These are phyloP conservation scores for Fraxinus dipetala DNA, from an alignment of 305 asterid genomes.

Conservation along the genomic window DNA sequence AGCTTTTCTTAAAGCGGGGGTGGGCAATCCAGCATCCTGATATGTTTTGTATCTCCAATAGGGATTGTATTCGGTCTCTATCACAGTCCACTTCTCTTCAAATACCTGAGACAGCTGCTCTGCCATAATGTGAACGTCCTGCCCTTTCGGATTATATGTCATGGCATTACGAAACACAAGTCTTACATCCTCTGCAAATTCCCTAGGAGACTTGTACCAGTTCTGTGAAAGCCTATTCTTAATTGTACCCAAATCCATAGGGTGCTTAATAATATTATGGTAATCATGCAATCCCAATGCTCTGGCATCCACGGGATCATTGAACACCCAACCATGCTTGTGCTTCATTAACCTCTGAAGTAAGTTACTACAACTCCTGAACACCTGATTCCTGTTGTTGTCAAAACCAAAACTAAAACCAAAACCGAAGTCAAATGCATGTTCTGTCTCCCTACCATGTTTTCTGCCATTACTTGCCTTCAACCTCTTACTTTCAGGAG, in stretches of 20 bases:
- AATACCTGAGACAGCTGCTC: slow-evolving; percentile 43
- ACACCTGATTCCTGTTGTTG: slow-evolving; percentile 29
- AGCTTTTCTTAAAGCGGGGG: slow-evolving; percentile 33
- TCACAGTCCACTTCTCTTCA: slow-evolving; percentile 43
- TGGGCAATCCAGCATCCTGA: slow-evolving; percentile 40
- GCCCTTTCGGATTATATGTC: slow-evolving; percentile 50
- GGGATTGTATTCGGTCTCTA: slow-evolving; percentile 41
- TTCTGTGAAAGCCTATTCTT: slow-evolving; percentile 39
- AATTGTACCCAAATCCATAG: slow-evolving; percentile 55
- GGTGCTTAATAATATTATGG: slow-evolving; percentile 41
- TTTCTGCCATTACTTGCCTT: slow-evolving; percentile 29
- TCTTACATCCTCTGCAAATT: slow-evolving; percentile 53
- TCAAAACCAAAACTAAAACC: slow-evolving; percentile 10
- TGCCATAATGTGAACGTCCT: slow-evolving; percentile 50
- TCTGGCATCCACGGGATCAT: slow-evolving; percentile 43
- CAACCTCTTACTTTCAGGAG: slow-evolving; percentile 28
- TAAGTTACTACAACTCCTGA: slow-evolving; percentile 38
- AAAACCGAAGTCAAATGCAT: slow-evolving; percentile 21
- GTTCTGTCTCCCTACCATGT: slow-evolving; percentile 26
- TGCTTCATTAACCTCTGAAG: slow-evolving; percentile 51
- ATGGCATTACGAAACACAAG: slow-evolving; percentile 52
- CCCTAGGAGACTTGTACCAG: slow-evolving; percentile 42
- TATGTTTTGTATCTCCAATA: slow-evolving; percentile 37
- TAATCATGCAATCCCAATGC: slow-evolving; percentile 44
- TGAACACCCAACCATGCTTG: slow-evolving; percentile 49